These are phyloP conservation scores for Pseudocercospora fijiensis DNA, from an alignment of 2,329 filamentous ascomycete genomes.

Conservation along the genomic window DNA sequence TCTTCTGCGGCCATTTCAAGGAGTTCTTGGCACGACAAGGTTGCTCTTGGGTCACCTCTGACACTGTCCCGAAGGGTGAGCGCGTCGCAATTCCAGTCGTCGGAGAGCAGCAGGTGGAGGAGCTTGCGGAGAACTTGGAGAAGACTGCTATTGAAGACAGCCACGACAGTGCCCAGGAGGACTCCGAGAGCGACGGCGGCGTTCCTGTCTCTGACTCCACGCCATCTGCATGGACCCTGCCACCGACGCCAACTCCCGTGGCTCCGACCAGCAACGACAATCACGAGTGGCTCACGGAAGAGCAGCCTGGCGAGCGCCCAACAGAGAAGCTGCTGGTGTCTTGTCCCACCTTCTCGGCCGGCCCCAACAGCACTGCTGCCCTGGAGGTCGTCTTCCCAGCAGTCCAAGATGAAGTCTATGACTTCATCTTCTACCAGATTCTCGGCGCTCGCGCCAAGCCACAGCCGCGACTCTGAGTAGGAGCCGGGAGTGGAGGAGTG, in stretches of 20 bases:
- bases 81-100: constrained; percentile 11
- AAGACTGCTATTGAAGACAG: neutral
- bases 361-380: constrained; percentile 15
- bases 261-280: neutral
- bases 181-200: neutral
- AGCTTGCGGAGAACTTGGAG: neutral
- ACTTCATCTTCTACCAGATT: constrained; percentile 18
- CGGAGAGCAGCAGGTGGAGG: neutral
- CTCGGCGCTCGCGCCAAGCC: neutral
- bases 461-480: neutral
- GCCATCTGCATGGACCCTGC: neutral
- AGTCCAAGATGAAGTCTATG: constrained; percentile 24
- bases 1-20: constrained; percentile 13
- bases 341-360: constrained; percentile 23
- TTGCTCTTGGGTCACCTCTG: constrained; percentile 27
- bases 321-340: constrained; percentile 11
- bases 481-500: neutral
- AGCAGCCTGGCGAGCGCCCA: neutral
- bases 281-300: neutral
- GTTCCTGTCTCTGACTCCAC: neutral
- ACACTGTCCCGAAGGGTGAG: constrained; percentile 14
- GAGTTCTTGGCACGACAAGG: constrained; percentile 20
- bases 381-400: constrained; percentile 23
- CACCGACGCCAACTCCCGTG: neutral
- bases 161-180: neutral